phyloP scores from a whole-genome alignment of 768 basidiomycete species.

The Boletus reticulatus region DNA sequence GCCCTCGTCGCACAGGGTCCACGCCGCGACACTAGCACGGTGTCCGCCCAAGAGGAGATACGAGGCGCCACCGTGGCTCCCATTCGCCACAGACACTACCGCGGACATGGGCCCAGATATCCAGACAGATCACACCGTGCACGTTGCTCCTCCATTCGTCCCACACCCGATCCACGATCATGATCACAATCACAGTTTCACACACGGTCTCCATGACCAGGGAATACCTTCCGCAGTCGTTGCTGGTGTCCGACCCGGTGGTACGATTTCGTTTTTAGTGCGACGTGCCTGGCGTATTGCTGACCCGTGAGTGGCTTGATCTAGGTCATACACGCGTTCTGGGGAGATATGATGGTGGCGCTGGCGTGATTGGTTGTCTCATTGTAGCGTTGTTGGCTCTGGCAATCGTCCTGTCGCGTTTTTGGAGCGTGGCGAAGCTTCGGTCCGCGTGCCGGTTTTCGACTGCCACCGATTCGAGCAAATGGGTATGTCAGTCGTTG shows the following conservation, averaged over 20 bases:
- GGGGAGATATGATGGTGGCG: neutral
- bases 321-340: neutral
- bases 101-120: no score
- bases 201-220: neutral
- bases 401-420: neutral
- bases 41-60: constrained; percentile 17
- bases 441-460: neutral
- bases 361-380: neutral
- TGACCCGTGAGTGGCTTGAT: neutral
- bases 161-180: neutral
- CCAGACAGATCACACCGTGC: neutral
- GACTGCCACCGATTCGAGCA: neutral
- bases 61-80: neutral
- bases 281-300: neutral
- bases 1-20: neutral
- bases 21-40: no score
- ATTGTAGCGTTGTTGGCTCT: constrained; percentile 5
- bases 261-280: neutral
- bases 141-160: neutral
- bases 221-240: neutral
- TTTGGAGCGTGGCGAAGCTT: no score
- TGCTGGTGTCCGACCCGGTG: constrained; percentile 2
- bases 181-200: neutral
- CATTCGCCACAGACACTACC: neutral
- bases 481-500: neutral